Percentiles rank a stretch among this genome's conserved stretches.
Evolutionary conservation across 2,329 filamentous ascomycete species (phyloP).

Genomic region (Keithomyces neogunnii): DNA sequence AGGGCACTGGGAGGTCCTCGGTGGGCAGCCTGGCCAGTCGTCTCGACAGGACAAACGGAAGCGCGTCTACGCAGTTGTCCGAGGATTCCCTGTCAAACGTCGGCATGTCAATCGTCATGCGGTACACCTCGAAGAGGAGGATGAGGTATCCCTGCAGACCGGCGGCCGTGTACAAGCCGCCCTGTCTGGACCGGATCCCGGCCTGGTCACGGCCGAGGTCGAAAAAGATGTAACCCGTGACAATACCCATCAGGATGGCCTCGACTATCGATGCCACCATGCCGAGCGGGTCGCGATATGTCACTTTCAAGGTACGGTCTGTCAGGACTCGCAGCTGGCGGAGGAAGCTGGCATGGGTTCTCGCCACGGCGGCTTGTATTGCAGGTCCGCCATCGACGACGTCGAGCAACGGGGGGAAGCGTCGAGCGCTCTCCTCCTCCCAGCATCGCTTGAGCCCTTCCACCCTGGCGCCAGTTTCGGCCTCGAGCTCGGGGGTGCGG

Average conservation of each 20-base stretch:
- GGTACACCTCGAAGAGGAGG: constrained; percentile 67
- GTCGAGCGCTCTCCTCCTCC: constrained; percentile 30
- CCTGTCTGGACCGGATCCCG: constrained; percentile 66
- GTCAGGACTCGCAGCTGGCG: constrained; percentile 61
- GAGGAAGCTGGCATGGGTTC: constrained; percentile 45
- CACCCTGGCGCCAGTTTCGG: constrained; percentile 49
- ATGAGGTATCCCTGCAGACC: constrained; percentile 70
- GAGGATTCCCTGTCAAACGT: constrained; percentile 68
- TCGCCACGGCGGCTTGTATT: constrained; percentile 14
- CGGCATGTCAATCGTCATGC: constrained; percentile 65
- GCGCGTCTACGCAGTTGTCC: constrained; percentile 62
- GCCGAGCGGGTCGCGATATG: constrained; percentile 68
- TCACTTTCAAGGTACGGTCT: constrained; percentile 59
- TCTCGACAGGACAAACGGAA: constrained; percentile 62
- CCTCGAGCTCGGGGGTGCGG: constrained; percentile 57
- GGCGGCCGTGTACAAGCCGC: constrained; percentile 62
- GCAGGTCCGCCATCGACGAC: constrained; percentile 2
- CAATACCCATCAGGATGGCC: constrained; percentile 60
- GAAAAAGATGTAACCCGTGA: constrained; percentile 67
- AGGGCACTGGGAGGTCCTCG: constrained; percentile 65
- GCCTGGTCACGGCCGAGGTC: constrained; percentile 55
- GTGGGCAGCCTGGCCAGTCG: constrained; percentile 59
- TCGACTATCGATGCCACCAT: constrained; percentile 63
- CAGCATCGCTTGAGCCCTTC: constrained; percentile 53
- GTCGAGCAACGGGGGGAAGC: constrained; percentile 15